Evolutionary conservation across 2,329 filamentous ascomycete species (phyloP).

Genomic region (Botryosphaeria dothidea): DNA sequence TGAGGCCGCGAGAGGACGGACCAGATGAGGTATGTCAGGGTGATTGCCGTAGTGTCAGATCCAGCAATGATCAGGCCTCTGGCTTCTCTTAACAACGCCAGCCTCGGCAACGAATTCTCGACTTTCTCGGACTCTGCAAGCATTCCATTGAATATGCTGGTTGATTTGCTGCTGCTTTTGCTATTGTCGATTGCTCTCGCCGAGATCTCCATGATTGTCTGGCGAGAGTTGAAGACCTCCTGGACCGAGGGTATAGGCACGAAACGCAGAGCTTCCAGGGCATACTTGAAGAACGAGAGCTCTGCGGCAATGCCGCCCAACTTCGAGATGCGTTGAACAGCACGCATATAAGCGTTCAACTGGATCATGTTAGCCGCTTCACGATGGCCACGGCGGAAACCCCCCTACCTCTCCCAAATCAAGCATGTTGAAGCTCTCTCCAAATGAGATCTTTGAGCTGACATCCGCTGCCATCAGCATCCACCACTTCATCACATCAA

Average conservation of each 20-base stretch:
- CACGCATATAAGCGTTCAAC: conserved; percentile 37
- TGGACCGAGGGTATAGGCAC: conserved; percentile 31
- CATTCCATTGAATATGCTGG: conserved; percentile 26
- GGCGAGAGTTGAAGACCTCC: conserved; percentile 37
- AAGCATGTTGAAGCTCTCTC: conserved; percentile 42
- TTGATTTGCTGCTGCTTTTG: conserved; percentile 29
- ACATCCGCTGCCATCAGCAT: conserved; percentile 44
- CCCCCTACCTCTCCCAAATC: conserved; percentile 36
- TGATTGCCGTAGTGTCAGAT: conserved; percentile 36
- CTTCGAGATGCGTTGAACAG: conserved; percentile 36
- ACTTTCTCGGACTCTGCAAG: background rate
- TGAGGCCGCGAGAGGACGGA: conserved; percentile 27
- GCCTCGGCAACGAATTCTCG: conserved; percentile 26
- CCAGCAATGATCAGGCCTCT: conserved; percentile 36
- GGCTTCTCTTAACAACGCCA: conserved; percentile 31
- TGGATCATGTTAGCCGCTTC: no score
- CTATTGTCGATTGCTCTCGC: conserved; percentile 33
- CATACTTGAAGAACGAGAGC: conserved; percentile 34
- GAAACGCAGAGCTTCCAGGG: background rate
- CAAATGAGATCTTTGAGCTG: conserved; percentile 40
- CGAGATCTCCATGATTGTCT: conserved; percentile 32
- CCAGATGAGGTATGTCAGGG: conserved; percentile 38
- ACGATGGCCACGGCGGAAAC: no score
- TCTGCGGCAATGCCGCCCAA: conserved; percentile 37
- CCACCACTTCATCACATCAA: conserved; percentile 41